Conservation (phyloP, 441 rosid genomes). For the Arabidopsis lyrata region DNA sequence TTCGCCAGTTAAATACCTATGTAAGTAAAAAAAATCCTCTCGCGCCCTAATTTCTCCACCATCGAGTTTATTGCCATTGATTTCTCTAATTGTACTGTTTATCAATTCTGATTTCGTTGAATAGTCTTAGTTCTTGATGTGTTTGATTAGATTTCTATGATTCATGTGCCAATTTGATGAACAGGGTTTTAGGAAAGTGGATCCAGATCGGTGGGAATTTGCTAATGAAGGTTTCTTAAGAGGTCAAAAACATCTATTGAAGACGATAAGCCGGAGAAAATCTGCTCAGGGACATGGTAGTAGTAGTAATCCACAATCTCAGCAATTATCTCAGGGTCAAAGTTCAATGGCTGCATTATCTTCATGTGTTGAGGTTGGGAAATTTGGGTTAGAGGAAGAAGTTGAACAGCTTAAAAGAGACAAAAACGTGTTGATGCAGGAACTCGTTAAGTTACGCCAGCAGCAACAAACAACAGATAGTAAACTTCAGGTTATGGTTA, state of each 20-base stretch:
- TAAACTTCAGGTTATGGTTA: conserved; percentile 73
- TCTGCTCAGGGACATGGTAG: conserved; percentile 68
- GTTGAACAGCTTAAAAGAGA: conserved; percentile 94
- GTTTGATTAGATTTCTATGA: background rate
- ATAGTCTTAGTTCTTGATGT: background rate
- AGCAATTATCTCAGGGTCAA: conserved; percentile 58
- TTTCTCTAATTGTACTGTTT: no score
- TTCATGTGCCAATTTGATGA: conserved; percentile 18
- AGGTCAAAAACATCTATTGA: conserved; percentile 80
- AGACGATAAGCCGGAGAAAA: conserved; percentile 68
- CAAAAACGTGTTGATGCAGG: conserved; percentile 90
- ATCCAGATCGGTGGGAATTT: conserved; percentile 93
- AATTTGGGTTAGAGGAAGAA: conserved; percentile 87
- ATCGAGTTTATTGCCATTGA: background rate
- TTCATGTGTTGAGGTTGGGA: conserved; percentile 89
- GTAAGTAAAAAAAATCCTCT: conserved; percentile 43
- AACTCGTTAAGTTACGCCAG: conserved; percentile 83
- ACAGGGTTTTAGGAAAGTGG: conserved; percentile 92
- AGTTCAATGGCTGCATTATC: conserved; percentile 46
- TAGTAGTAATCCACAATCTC: conserved; percentile 50
- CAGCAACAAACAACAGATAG: conserved; percentile 82
- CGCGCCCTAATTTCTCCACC: background rate
- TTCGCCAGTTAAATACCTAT: conserved; percentile 87
- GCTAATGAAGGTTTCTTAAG: conserved; percentile 88
- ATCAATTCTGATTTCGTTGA: background rate